Evolutionary conservation across 2,329 filamentous ascomycete species (phyloP).

Genomic region (Trichocomaceae sp.): DNA sequence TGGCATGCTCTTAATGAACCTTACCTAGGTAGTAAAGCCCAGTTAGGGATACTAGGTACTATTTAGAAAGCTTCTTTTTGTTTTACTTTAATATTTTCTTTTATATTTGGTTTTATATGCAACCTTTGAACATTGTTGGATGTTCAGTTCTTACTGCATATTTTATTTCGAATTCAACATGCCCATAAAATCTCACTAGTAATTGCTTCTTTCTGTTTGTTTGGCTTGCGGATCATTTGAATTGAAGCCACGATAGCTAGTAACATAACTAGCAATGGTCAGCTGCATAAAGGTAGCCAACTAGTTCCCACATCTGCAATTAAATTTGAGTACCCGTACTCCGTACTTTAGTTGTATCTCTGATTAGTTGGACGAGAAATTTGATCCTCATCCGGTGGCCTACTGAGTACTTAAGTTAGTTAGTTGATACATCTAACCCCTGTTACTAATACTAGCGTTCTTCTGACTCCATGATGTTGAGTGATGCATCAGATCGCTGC

Average conservation of each 20-base stretch:
- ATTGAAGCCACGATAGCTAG: not conserved
- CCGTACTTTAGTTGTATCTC: too few species aligned
- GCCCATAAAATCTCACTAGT: not conserved
- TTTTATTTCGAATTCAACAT: not conserved
- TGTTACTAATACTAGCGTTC: slow-evolving; percentile 1
- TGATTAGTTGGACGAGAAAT: not conserved
- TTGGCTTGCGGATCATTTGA: not conserved
- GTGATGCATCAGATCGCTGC: slow-evolving; percentile 10
- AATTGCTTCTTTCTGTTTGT: not conserved
- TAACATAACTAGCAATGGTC: not conserved
- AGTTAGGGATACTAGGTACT: not conserved
- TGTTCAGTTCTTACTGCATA: not conserved
- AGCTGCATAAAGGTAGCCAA: not conserved
- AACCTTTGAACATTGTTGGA: too few species aligned
- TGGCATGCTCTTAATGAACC: not conserved
- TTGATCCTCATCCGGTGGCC: not conserved
- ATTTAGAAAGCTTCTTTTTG: not conserved
- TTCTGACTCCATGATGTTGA: not conserved
- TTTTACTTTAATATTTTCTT: not conserved
- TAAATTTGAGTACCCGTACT: not conserved
- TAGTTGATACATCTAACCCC: slow-evolving; percentile 1
- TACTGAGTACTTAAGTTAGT: too few species aligned
- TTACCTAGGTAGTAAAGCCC: too few species aligned
- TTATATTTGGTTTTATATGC: not conserved
- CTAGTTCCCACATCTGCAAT: not conserved